These are phyloP conservation scores for Hyparrhenia diplandra DNA, from an alignment of 176 grass and related monocot species.

Conservation along the genomic window DNA sequence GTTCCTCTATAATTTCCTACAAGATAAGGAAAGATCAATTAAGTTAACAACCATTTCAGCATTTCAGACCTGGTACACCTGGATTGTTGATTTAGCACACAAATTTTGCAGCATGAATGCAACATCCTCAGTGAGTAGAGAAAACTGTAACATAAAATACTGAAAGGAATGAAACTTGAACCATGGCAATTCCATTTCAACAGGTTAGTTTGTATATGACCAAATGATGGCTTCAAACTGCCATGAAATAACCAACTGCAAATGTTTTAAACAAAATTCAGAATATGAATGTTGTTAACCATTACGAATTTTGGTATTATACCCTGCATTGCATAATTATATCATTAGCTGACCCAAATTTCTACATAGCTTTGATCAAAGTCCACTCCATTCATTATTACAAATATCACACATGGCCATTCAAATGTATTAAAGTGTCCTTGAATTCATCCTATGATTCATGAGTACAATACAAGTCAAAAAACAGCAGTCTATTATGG, in stretches of 20 bases:
- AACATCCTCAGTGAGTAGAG: background rate
- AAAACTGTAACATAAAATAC: background rate
- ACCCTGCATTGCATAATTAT: background rate
- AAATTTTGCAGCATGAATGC: constrained; percentile 8
- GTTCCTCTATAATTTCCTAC: constrained; percentile 58
- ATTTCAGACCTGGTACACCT: background rate
- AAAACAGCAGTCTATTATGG: background rate
- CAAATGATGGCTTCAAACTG: background rate
- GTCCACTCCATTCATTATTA: background rate
- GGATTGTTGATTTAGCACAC: background rate
- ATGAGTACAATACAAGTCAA: background rate
- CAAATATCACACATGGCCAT: background rate
- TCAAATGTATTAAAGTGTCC: background rate
- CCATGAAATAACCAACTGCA: background rate
- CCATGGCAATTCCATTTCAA: background rate
- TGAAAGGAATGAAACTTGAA: constrained; percentile 2
- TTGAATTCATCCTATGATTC: background rate
- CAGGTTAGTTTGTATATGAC: background rate
- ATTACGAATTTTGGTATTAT: background rate
- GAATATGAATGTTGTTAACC: background rate
- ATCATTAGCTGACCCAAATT: background rate
- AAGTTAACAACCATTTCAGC: background rate
- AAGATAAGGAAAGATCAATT: constrained; percentile 18
- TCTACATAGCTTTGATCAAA: background rate
- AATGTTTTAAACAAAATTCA: background rate